Base-by-base conservation (phyloP, 2,329 filamentous ascomycete species). In the Aquanectria penicillioides region DNA sequence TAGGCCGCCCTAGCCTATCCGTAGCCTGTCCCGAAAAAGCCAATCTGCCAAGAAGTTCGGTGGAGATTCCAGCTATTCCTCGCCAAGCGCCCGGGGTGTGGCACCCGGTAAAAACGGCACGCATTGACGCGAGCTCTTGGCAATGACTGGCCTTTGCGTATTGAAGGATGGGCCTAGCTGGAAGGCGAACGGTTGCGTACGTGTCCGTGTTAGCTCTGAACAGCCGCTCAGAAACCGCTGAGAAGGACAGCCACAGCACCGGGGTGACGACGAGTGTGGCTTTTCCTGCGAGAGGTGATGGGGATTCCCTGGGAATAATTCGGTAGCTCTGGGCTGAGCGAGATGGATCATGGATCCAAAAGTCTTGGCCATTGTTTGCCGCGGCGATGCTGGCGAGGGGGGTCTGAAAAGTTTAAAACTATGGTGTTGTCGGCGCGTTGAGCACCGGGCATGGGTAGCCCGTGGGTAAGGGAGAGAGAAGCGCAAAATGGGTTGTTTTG, bases 21-120 rank as follows among this genome's bases (percentile, higher is more conserved):
- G 41, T 46, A 46, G 26, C 28, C 28, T 9, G 28, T 20, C 17
- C 33, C 41, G 41, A 28, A 28, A 46, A 28, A 46, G 41, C 41
- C 33, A 13, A n/a, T n/a, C n/a, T 28, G 41, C 41, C 41, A 46
- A 46, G 41, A 46, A n/a, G n/a, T n/a, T n/a, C n/a, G n/a, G n/a
- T n/a, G n/a, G n/a, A n/a, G n/a, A n/a, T n/a, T n/a, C n/a, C n/a
- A n/a, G n/a, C n/a, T n/a, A n/a, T n/a, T n/a, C n/a, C n/a, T n/a
- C n/a, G n/a, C n/a, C n/a, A n/a, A n/a, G n/a, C n/a, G n/a, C n/a
- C n/a, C n/a, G n/a, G 28, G 18, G 41, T 46, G 41, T 28, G 25
- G 22, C 31, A 34, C 44, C 28, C 49, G 38, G 49, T 29, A 44
- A 53, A 53, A 44, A 29, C 49, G 49, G 49, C 49, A 53, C 49